Conservation (phyloP, 345 rosid genomes). For the Syzygium aromaticum region DNA sequence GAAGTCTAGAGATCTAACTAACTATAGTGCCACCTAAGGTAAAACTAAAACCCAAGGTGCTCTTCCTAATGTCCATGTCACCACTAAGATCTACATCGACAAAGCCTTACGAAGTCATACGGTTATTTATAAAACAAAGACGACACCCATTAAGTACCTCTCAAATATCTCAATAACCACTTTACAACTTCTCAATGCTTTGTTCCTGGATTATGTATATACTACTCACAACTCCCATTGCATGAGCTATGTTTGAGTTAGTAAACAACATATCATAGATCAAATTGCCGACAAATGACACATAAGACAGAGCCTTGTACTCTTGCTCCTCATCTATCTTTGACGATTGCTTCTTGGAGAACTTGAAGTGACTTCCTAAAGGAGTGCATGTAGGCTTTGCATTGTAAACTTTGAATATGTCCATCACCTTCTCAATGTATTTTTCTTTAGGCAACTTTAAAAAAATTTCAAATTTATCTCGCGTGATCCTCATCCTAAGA, state of each 20-base stretch:
- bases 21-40: neutral
- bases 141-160: neutral
- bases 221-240: neutral
- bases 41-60: neutral
- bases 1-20: neutral
- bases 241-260: neutral
- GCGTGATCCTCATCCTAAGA: neutral
- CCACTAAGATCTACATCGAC: neutral
- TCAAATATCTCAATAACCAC: neutral
- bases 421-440: no score
- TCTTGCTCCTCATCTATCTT: no score
- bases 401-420: no score
- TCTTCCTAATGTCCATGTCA: neutral
- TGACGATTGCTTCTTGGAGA: no score
- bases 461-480: neutral
- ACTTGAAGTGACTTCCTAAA: no score
- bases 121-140: neutral
- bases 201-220: neutral
- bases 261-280: neutral
- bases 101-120: neutral
- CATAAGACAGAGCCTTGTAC: neutral
- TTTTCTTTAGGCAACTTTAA: neutral
- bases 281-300: fast-evolving
- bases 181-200: neutral
- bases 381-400: no score